phyloP scores from a whole-genome alignment of 75 land plant species.

The Ceratopteris richardii region DNA sequence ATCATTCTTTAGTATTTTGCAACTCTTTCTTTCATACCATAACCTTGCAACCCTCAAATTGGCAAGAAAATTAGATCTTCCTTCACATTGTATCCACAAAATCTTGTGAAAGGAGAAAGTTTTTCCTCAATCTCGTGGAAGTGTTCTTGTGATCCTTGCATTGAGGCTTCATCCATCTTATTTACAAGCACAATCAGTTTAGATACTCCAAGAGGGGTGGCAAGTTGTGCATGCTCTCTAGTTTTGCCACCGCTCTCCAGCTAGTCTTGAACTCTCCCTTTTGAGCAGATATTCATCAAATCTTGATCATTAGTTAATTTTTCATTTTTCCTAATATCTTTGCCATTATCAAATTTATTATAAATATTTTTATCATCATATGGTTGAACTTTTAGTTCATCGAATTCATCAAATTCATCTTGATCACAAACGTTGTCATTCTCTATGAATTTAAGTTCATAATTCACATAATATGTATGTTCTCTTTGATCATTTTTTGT shows the following conservation, averaged over 20 bases:
- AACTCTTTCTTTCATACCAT: constrained; percentile 57
- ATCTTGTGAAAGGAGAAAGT: constrained; percentile 64
- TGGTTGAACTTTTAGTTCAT: no score
- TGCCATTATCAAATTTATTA: no score
- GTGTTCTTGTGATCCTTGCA: constrained; percentile 88
- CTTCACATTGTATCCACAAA: constrained; percentile 89
- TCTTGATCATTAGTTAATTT: no score
- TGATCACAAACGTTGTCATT: no score
- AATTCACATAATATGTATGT: no score
- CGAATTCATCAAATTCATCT: no score
- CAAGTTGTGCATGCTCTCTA: constrained; percentile 96
- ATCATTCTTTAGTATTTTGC: no score
- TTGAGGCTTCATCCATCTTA: constrained; percentile 98
- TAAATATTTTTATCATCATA: no score
- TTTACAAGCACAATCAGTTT: constrained; percentile 88
- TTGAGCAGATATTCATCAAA: constrained; percentile 92
- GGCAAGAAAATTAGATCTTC: constrained; percentile 84
- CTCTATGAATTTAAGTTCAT: no score
- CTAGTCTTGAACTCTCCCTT: constrained; percentile 99
- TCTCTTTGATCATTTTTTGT: no score
- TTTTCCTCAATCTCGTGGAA: constrained; percentile 93
- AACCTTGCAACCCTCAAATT: constrained; percentile 73
- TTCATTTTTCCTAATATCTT: no score
- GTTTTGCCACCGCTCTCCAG: constrained; percentile 97
- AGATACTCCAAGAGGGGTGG: constrained; percentile 85